Conservation (phyloP, 352 stramenopile species). For the Phytophthora sp. region DNA sequence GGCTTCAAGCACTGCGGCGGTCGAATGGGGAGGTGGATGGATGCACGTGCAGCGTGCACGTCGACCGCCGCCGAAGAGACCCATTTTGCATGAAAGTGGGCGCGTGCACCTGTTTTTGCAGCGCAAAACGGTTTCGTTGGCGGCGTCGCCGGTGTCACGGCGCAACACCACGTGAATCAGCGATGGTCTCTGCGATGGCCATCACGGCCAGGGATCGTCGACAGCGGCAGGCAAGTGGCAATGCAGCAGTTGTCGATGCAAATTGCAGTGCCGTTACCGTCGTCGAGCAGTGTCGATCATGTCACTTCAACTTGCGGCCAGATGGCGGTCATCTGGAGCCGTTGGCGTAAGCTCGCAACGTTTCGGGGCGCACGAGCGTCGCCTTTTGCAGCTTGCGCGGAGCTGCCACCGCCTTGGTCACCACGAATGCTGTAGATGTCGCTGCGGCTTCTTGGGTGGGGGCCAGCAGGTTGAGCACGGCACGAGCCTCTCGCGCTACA, state of each 20-base stretch:
- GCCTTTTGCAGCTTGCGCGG: background rate
- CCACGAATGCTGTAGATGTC: background rate
- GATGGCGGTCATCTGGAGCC: background rate
- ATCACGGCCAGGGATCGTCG: too few species aligned
- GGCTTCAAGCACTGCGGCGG: too few species aligned
- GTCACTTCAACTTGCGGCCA: background rate
- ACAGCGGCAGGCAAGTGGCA: background rate
- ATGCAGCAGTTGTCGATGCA: too few species aligned
- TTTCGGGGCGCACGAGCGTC: constrained; percentile 5
- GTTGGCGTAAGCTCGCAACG: constrained; percentile 1
- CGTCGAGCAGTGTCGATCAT: background rate
- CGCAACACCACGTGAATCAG: too few species aligned
- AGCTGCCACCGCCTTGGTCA: background rate
- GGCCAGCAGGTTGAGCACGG: constrained; percentile 3
- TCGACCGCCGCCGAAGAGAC: too few species aligned
- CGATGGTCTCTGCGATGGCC: too few species aligned
- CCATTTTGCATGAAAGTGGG: too few species aligned
- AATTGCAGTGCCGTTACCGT: too few species aligned
- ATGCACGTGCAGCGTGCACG: too few species aligned
- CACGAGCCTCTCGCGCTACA: constrained; percentile 20
- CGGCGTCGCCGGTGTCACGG: constrained; percentile 15
- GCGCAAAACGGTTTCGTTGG: constrained; percentile 13
- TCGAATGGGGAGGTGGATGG: too few species aligned
- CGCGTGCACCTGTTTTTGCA: too few species aligned
- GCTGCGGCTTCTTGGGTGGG: background rate